These are phyloP conservation scores for Eragrostis nindensis DNA, from an alignment of 176 grass and related monocot genomes.

Conservation along the genomic window DNA sequence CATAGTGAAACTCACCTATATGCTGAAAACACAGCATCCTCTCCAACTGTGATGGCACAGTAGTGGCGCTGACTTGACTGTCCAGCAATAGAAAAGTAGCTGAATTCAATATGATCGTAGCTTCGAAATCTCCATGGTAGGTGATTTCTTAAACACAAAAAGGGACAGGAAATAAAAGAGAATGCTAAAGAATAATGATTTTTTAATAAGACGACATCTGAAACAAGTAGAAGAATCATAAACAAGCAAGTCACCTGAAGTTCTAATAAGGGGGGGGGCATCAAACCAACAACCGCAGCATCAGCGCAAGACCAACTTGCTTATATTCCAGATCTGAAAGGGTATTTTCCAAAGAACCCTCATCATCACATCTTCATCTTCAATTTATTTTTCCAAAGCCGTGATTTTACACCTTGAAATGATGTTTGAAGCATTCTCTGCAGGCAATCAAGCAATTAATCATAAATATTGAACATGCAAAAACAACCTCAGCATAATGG, in stretches of 20 bases:
- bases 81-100: constrained; percentile 87
- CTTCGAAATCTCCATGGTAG: constrained; percentile 58
- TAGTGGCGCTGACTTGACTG: constrained; percentile 93
- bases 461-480: neutral
- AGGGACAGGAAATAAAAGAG: neutral
- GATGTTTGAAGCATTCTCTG: constrained; percentile 76
- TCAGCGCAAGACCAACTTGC: constrained; percentile 81
- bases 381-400: constrained; percentile 67
- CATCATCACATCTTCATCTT: constrained; percentile 54
- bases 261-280: constrained; percentile 90
- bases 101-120: constrained; percentile 85
- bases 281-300: constrained; percentile 81
- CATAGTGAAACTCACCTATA: constrained; percentile 67
- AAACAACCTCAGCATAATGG: neutral
- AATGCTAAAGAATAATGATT: constrained; percentile 16
- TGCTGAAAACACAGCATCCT: constrained; percentile 91
- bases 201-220: constrained; percentile 24
- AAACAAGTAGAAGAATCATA: constrained; percentile 15
- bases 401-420: constrained; percentile 63
- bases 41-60: constrained; percentile 86
- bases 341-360: constrained; percentile 65
- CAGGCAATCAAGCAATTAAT: constrained; percentile 13
- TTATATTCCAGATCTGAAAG: constrained; percentile 84
- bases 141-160: constrained; percentile 17
- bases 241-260: constrained; percentile 63